phyloP scores from a whole-genome alignment of 768 basidiomycete species.

The Leccinum pellstonianum region DNA sequence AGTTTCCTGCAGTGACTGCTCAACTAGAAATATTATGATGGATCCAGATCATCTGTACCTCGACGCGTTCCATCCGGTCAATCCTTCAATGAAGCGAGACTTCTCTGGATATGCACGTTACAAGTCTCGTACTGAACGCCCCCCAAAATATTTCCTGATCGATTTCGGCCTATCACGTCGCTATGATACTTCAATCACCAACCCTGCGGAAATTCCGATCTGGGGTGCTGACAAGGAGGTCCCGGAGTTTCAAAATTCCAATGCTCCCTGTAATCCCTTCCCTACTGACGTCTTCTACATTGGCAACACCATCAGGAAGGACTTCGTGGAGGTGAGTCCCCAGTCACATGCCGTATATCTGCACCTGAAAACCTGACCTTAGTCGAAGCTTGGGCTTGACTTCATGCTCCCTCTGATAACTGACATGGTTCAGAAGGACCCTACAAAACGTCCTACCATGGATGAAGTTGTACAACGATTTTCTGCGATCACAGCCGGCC shows the following conservation, averaged over 20 bases:
- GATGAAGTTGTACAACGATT: conserved; percentile 26
- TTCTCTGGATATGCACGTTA: background rate
- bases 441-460: conserved; percentile 37
- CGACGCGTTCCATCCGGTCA: background rate
- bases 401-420: conserved; percentile 36
- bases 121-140: background rate
- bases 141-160: background rate
- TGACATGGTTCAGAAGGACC: conserved; percentile 41
- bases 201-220: rapidly evolving
- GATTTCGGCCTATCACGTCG: background rate
- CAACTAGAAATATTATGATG: background rate
- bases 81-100: background rate
- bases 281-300: background rate
- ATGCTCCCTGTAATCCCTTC: background rate
- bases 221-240: background rate
- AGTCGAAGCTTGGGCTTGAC: conserved; percentile 15
- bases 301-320: background rate
- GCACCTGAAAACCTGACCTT: rapidly evolving
- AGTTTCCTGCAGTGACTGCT: background rate
- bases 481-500: background rate
- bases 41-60: background rate
- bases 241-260: background rate
- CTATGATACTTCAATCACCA: background rate
- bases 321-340: background rate
- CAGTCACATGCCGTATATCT: rapidly evolving